Conservation (phyloP, 805 yeast species). For the Cyberlindnera americana region DNA sequence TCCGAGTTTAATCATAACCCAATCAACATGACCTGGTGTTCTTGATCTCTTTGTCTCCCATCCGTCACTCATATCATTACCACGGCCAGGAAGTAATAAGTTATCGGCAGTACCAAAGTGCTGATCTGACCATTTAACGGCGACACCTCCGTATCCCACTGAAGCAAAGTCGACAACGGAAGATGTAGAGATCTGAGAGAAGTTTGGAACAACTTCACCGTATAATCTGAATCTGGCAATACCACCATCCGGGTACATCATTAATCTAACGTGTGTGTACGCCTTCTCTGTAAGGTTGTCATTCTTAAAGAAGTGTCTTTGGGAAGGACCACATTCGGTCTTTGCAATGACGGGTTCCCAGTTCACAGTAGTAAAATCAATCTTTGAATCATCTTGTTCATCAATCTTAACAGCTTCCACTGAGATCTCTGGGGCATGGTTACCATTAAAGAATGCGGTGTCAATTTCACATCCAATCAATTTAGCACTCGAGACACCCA, state of each 20-base stretch:
- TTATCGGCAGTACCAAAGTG: constrained; percentile 94
- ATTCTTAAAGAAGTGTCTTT: constrained; percentile 77
- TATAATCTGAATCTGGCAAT: constrained; percentile 90
- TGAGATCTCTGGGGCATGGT: constrained; percentile 87
- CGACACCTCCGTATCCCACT: constrained; percentile 86
- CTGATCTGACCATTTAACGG: constrained; percentile 79
- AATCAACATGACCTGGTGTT: constrained; percentile 78
- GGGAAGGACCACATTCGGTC: constrained; percentile 85
- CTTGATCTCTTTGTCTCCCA: constrained; percentile 97
- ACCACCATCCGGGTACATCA: constrained; percentile 98
- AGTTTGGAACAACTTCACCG: constrained; percentile 77
- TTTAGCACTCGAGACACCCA: constrained; percentile 81
- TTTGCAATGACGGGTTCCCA: constrained; percentile 76
- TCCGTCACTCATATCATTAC: constrained; percentile 95
- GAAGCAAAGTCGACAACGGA: constrained; percentile 67
- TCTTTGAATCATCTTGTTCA: constrained; percentile 24
- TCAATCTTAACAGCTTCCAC: constrained; percentile 64
- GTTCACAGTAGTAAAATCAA: constrained; percentile 12
- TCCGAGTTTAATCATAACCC: constrained; percentile 85
- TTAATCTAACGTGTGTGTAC: constrained; percentile 77
- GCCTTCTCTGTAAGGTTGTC: constrained; percentile 50
- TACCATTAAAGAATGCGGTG: constrained; percentile 92
- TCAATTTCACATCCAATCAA: constrained; percentile 85
- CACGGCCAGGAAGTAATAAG: constrained; percentile 87
- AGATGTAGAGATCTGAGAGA: constrained; percentile 35